Evolutionary conservation across 1,284 basidiomycete genomes (phyloP), one percentile per base, ranked within the genome.

Genomic region (Cutaneotrichosporon arboriforme): DNA sequence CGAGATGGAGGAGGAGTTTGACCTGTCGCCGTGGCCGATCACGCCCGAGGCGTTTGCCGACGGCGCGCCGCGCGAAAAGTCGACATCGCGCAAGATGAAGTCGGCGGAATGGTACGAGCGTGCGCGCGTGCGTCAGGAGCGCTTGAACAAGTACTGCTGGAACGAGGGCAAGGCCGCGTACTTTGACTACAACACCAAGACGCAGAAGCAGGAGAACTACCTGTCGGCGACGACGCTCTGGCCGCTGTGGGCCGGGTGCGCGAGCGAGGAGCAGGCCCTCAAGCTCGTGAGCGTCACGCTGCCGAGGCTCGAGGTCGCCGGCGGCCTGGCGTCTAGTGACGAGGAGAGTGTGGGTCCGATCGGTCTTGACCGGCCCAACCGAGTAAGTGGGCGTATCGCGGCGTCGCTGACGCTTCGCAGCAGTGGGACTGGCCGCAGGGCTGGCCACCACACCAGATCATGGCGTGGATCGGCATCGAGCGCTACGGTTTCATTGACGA

Each of bases 241-340:
- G 93, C 83, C 91, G 44, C 81, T 98, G 58, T 98, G 94, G 96
- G 90, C 92, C 13, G 96, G 94, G 12, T 91, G 91, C 74, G 90
- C 93, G 21, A 91, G 87, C 64, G 91, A 96, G 65, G 85, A 90
- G 59, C 96, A 98, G 76, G 89, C 88, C 44, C 86, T 87, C 81
- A 86, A 86, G 74, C 83, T 98, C 66, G 86, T 97, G 86, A 90
- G 78, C 61, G 87, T 80, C 8, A 91, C 90, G 20, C 75, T 98
- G 67, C 85, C 86, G 77, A 96, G 96, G 78, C 97, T 98, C 65
- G 94, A 98, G 73, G 92, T 90, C 17, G 81, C 91, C 12, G 94
- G 94, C 37, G 94, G 94, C n/a, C 79, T 98, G 18, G 90, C 96
- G 4, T 90, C 92, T 12, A 94, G 94, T 50, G 97, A 96, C 1